Evolutionary conservation across 495 filamentous ascomycete species (phyloP).

Genomic region (Parachaetomium inaequale): DNA sequence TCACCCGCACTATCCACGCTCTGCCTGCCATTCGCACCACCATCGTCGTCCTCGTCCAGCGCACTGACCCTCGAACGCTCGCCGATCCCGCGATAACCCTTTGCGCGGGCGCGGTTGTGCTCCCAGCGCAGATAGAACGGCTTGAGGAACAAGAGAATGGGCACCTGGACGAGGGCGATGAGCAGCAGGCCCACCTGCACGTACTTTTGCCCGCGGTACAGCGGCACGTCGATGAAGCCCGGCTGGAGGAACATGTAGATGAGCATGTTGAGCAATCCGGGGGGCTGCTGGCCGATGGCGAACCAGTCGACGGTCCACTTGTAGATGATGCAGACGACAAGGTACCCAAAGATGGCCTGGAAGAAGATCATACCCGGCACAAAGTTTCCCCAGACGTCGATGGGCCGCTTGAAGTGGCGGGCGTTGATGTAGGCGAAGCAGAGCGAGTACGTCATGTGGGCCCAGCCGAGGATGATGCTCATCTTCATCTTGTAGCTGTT

Average conservation of each 20-base stretch:
- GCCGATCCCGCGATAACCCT: conserved; percentile 89
- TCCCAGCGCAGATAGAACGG: conserved; percentile 90
- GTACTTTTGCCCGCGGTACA: conserved; percentile 70
- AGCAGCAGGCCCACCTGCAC: conserved; percentile 81
- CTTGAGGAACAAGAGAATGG: conserved; percentile 89
- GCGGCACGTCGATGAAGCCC: conserved; percentile 61
- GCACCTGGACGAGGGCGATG: conserved; percentile 79
- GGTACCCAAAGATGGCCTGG: conserved; percentile 97
- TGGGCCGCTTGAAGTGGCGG: conserved; percentile 84
- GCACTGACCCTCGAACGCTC: conserved; percentile 82
- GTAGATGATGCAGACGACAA: conserved; percentile 89
- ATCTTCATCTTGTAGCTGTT: conserved; percentile 99
- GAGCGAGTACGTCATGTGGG: conserved; percentile 97
- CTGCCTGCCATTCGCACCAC: conserved; percentile 50
- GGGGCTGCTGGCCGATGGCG: conserved; percentile 61
- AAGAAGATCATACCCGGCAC: conserved; percentile 98
- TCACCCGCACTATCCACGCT: conserved; percentile 79
- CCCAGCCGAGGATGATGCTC: conserved; percentile 92
- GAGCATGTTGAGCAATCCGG: conserved; percentile 93
- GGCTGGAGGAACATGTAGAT: conserved; percentile 99
- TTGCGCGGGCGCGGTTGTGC: conserved; percentile 79
- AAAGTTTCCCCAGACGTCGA: conserved; percentile 97
- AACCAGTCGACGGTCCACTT: conserved; percentile 95
- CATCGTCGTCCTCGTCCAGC: conserved; percentile 79
- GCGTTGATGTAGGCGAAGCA: conserved; percentile 91